phyloP scores from a whole-genome alignment of 1,139 yeast genomes.

The Yamadazyma aaseri region DNA sequence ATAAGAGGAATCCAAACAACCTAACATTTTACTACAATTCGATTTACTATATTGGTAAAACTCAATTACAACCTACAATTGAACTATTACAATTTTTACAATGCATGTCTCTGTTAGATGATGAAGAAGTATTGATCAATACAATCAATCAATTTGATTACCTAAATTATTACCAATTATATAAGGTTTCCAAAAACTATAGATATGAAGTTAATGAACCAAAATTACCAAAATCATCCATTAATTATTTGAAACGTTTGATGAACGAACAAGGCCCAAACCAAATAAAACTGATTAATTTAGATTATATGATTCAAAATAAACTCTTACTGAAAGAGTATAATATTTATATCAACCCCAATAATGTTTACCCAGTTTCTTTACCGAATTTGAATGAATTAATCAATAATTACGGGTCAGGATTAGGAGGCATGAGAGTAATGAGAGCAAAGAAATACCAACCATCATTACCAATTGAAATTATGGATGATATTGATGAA shows the following conservation, averaged over 20 bases:
- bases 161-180: slow-evolving; percentile 68
- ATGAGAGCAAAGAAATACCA: slow-evolving; percentile 51
- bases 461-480: slow-evolving; percentile 59
- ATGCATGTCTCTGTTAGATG: slow-evolving; percentile 63
- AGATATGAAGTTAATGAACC: slow-evolving; percentile 82
- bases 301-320: slow-evolving; percentile 45
- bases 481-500: slow-evolving; percentile 65
- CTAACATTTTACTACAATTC: slow-evolving; percentile 53
- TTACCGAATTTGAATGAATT: slow-evolving; percentile 62
- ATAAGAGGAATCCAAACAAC: slow-evolving; percentile 29
- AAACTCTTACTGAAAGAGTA: slow-evolving; percentile 40
- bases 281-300: slow-evolving; percentile 31
- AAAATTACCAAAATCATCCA: slow-evolving; percentile 50
- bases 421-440: slow-evolving; percentile 52
- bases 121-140: slow-evolving; percentile 55
- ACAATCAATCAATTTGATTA: slow-evolving; percentile 57
- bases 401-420: slow-evolving; percentile 60
- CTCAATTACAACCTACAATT: slow-evolving; percentile 69
- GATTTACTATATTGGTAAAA: slow-evolving; percentile 57
- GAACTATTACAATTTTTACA: slow-evolving; percentile 90
- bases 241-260: slow-evolving; percentile 32
- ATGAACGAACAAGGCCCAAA: slow-evolving; percentile 39
- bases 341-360: slow-evolving; percentile 49
- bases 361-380: slow-evolving; percentile 48
- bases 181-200: slow-evolving; percentile 72